phyloP scores from a whole-genome alignment of 306 rosid species.

The Vigna trinervia region DNA sequence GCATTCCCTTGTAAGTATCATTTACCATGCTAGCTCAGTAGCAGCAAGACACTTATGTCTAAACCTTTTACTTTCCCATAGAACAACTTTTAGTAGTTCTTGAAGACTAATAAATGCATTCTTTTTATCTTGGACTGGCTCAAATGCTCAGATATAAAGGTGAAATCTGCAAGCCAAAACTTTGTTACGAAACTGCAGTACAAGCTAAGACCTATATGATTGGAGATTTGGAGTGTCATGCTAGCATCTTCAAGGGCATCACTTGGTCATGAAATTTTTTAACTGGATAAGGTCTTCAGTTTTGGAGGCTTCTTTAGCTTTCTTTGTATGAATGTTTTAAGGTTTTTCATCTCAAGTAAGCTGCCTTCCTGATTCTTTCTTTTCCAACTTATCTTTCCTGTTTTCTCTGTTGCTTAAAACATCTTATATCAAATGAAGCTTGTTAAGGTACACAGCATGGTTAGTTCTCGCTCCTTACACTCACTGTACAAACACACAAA shows the following conservation, averaged over 20 bases:
- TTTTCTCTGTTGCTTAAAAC: background rate
- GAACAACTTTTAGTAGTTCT: no score
- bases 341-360: background rate
- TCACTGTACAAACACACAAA: background rate
- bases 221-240: background rate
- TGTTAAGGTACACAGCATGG: background rate
- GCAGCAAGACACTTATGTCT: no score
- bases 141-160: background rate
- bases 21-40: no score
- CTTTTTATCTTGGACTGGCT: background rate
- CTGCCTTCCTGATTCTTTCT: background rate
- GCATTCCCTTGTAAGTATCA: no score
- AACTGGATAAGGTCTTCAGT: background rate
- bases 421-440: slow-evolving; percentile 29
- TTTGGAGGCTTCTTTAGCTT: background rate
- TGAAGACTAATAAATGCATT: no score
- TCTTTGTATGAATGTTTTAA: slow-evolving; percentile 22
- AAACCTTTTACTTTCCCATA: no score
- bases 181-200: background rate
- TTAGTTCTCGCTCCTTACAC: slow-evolving; percentile 7
- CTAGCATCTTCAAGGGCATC: slow-evolving; percentile 1
- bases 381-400: background rate
- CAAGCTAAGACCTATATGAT: background rate
- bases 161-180: background rate
- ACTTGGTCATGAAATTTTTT: background rate